A percentile compares a stretch with the other conserved stretches of the same genome.
Evolutionary conservation across 495 filamentous ascomycete species (phyloP).

Genomic region (Chlorociboria aeruginascens): DNA sequence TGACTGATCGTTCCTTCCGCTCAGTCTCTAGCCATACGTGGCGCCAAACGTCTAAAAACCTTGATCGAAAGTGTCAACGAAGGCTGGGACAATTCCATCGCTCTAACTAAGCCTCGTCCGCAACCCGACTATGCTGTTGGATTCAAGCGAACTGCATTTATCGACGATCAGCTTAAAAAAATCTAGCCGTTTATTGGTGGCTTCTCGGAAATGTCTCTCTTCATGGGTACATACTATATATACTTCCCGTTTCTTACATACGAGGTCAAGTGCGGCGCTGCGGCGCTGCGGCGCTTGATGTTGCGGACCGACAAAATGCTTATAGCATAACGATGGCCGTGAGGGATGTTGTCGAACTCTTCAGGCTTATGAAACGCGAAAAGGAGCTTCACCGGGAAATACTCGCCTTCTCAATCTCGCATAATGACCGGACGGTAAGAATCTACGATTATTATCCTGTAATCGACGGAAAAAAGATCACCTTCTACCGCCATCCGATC

Average conservation of each 20-base stretch:
- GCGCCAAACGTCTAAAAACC: slow-evolving; percentile 20
- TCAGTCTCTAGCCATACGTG: slow-evolving; percentile 20
- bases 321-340: slow-evolving; percentile 32
- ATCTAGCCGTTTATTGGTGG: slow-evolving; percentile 27
- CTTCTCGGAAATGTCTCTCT: slow-evolving; percentile 1
- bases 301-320: slow-evolving; percentile 27
- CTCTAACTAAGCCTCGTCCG: slow-evolving; percentile 22
- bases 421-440: slow-evolving; percentile 25
- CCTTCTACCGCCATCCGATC: slow-evolving; percentile 26
- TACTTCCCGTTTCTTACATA: slow-evolving; percentile 31
- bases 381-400: slow-evolving; percentile 27
- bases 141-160: slow-evolving; percentile 12
- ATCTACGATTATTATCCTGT: slow-evolving; percentile 28
- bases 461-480: slow-evolving; percentile 18
- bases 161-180: slow-evolving; percentile 27
- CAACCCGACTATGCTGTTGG: slow-evolving; percentile 33
- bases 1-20: slow-evolving; percentile 28
- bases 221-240: slow-evolving; percentile 18
- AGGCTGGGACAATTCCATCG: slow-evolving; percentile 27
- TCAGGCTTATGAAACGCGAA: slow-evolving; percentile 19
- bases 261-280: slow-evolving; percentile 23
- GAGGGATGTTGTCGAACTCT: slow-evolving; percentile 25
- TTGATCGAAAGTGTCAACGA: slow-evolving; percentile 31
- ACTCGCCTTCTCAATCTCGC: slow-evolving; percentile 9
- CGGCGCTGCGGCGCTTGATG: slow-evolving; percentile 14